A percentile compares a stretch with the other conserved stretches of the same genome.
Conservation (phyloP, 139 green algal genomes). For the Chlorella sp. region DNA sequence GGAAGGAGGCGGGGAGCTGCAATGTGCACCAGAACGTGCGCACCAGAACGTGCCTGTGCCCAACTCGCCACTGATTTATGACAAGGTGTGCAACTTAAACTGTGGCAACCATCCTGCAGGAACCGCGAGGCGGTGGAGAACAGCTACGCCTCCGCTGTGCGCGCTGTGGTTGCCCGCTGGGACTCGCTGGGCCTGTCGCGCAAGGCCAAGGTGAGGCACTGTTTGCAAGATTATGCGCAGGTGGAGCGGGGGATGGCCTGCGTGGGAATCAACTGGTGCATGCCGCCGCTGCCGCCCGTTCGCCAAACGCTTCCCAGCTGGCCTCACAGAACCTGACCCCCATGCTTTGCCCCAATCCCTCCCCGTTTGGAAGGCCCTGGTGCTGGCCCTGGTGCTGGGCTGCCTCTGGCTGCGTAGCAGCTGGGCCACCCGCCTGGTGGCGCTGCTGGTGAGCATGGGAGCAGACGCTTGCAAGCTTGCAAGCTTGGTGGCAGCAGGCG, state of each 20-base stretch:
- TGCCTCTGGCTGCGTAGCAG: constrained; percentile 24
- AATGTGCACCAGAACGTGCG: no score
- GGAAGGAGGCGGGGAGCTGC: no score
- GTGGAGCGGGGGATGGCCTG: no score
- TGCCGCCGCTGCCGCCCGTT: not conserved
- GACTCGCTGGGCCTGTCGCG: constrained; percentile 43
- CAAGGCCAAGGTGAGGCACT: constrained; percentile 12
- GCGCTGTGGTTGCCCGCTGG: not conserved
- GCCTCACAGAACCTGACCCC: not conserved
- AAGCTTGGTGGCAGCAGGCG: no score
- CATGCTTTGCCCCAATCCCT: not conserved
- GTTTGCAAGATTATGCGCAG: no score
- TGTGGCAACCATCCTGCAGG: not conserved
- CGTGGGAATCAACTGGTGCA: no score
- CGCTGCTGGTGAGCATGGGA: constrained; percentile 20
- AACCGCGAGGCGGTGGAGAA: constrained; percentile 10
- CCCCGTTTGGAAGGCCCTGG: not conserved
- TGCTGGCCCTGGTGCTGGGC: constrained; percentile 24
- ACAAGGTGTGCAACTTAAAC: no score
- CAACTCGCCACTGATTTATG: no score
- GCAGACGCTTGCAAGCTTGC: no score
- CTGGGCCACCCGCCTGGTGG: constrained; percentile 44
- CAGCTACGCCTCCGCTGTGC: not conserved
- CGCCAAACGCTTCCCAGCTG: not conserved
- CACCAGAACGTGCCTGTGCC: no score